Conservation (phyloP, 2,329 filamentous ascomycete genomes). For the Ophiocordyceps unilateralis region DNA sequence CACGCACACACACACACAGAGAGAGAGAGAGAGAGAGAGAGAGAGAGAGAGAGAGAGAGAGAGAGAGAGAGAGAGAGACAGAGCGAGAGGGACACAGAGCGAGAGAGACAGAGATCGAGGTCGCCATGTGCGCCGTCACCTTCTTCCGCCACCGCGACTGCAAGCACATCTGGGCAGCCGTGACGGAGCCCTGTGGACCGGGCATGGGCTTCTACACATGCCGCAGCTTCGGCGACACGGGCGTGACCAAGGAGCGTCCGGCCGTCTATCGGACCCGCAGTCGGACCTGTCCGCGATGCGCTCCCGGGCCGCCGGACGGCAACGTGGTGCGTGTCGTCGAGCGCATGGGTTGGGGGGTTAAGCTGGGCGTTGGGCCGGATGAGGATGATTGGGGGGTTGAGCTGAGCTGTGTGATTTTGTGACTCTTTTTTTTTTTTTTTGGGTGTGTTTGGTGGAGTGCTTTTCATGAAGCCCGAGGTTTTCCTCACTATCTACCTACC, state of each 20-base stretch:
- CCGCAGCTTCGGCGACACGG: slow-evolving; percentile 20
- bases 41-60: background rate
- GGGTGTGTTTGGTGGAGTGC: background rate
- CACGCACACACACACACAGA: too few species aligned
- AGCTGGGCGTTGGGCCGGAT: slow-evolving; percentile 28
- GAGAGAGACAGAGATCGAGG: too few species aligned
- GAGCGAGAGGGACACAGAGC: background rate
- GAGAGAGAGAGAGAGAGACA: background rate
- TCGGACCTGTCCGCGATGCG: slow-evolving; percentile 25
- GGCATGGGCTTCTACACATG: slow-evolving; percentile 34
- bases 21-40: too few species aligned
- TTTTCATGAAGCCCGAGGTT: too few species aligned
- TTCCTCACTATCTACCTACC: too few species aligned
- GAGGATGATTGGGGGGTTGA: slow-evolving; percentile 19
- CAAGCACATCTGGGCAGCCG: slow-evolving; percentile 33
- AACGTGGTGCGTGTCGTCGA: slow-evolving; percentile 29
- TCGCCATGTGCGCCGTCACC: slow-evolving; percentile 14
- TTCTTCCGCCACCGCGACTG: slow-evolving; percentile 31
- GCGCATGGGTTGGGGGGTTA: slow-evolving; percentile 23
- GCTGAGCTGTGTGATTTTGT: slow-evolving; percentile 13
- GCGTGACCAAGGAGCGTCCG: slow-evolving; percentile 18
- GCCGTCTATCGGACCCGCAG: slow-evolving; percentile 16
- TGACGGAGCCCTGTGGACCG: slow-evolving; percentile 28
- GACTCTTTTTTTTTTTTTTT: slow-evolving; percentile 3
- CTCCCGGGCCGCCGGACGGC: slow-evolving; percentile 24